Evolutionary conservation across 345 rosid genomes (phyloP).

Genomic region (Rhodomyrtus tomentosa): DNA sequence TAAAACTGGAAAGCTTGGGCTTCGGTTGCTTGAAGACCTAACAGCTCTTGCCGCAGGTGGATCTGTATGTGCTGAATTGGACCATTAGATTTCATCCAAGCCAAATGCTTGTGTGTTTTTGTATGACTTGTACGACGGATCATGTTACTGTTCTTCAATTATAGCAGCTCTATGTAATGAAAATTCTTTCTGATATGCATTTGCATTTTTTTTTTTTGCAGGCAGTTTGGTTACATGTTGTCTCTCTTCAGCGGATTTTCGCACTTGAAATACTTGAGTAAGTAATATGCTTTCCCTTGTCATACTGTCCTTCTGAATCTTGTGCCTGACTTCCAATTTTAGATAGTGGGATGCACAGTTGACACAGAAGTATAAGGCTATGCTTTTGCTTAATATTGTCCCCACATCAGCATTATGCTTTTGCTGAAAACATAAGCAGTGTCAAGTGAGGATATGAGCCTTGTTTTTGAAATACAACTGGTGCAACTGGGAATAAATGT

Average conservation of each 20-base stretch:
- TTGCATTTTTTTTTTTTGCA: slow-evolving; percentile 21
- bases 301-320: background rate
- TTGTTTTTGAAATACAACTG: background rate
- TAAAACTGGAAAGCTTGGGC: slow-evolving; percentile 74
- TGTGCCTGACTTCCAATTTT: background rate
- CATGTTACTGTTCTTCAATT: background rate
- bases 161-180: background rate
- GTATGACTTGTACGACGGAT: background rate
- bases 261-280: slow-evolving; percentile 90
- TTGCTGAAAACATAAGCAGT: background rate
- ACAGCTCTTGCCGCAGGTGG: slow-evolving; percentile 99
- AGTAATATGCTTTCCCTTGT: slow-evolving; percentile 21
- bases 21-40: slow-evolving; percentile 96
- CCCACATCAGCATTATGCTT: background rate
- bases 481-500: background rate
- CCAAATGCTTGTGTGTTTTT: background rate
- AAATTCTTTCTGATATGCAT: background rate
- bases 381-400: background rate
- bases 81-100: slow-evolving; percentile 13
- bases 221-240: slow-evolving; percentile 77
- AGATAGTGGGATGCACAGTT: background rate
- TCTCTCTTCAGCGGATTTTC: slow-evolving; percentile 79
- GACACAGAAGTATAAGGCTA: background rate
- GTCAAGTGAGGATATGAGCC: background rate
- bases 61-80: slow-evolving; percentile 86